phyloP scores from a whole-genome alignment of 2,329 filamentous ascomycete species.

The Mycosphaerella sp. region DNA sequence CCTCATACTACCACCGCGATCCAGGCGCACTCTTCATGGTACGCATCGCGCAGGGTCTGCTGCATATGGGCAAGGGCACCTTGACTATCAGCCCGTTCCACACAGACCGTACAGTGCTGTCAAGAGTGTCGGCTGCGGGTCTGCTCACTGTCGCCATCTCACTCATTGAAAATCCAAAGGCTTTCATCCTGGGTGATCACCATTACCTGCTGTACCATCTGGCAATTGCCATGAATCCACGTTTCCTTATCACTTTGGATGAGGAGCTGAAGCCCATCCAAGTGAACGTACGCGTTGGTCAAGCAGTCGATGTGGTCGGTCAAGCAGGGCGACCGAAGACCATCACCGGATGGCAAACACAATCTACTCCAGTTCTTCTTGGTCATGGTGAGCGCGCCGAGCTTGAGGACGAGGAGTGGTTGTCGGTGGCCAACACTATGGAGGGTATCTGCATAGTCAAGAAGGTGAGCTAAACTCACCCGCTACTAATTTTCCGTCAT shows the following conservation, averaged over 20 bases:
- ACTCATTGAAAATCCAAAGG: slow-evolving; percentile 83
- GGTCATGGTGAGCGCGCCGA: slow-evolving; percentile 95
- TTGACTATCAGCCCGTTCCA: slow-evolving; percentile 98
- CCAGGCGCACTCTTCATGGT: slow-evolving; percentile 98
- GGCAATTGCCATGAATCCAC: slow-evolving; percentile 91
- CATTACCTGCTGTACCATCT: slow-evolving; percentile 98
- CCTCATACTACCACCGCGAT: slow-evolving; percentile 96
- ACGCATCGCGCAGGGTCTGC: slow-evolving; percentile 89
- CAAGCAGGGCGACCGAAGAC: slow-evolving; percentile 97
- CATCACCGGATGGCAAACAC: slow-evolving; percentile 98
- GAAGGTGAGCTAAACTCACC: slow-evolving; percentile 61
- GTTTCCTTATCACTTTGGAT: slow-evolving; percentile 93
- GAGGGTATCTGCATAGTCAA: slow-evolving; percentile 93
- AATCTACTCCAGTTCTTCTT: slow-evolving; percentile 94
- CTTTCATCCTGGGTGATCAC: slow-evolving; percentile 63
- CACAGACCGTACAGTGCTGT: slow-evolving; percentile 93
- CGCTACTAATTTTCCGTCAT: neutral
- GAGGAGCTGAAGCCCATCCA: slow-evolving; percentile 90
- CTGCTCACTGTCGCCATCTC: slow-evolving; percentile 84
- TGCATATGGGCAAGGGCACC: slow-evolving; percentile 99
- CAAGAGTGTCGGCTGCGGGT: slow-evolving; percentile 81
- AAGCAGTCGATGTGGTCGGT: slow-evolving; percentile 96
- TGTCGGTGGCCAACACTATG: slow-evolving; percentile 81
- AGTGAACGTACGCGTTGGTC: slow-evolving; percentile 93
- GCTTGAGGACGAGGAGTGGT: slow-evolving; percentile 95